These are phyloP conservation scores for Quercus cerris DNA, from an alignment of 306 rosid species.

Conservation along the genomic window DNA sequence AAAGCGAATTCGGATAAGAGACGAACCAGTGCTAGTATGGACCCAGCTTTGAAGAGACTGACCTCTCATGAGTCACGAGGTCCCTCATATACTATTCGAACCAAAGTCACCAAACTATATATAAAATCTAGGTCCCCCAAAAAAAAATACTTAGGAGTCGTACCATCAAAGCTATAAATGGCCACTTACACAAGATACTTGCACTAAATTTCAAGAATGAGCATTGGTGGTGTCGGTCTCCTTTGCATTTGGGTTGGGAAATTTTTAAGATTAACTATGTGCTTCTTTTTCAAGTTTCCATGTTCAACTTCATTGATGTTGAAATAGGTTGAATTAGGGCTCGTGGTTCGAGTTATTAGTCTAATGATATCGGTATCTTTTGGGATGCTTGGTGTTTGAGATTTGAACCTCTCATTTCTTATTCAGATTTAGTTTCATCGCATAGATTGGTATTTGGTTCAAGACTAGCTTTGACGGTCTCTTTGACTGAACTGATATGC, in stretches of 20 bases:
- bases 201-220: slow-evolving; percentile 35
- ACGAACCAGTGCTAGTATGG: slow-evolving; percentile 35
- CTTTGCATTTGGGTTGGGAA: slow-evolving; percentile 8
- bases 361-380: too few relatives aligned
- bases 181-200: slow-evolving; percentile 38
- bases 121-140: slow-evolving; percentile 36
- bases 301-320: not conserved
- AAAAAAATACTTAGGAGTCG: slow-evolving; percentile 2
- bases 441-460: too few relatives aligned
- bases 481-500: too few relatives aligned
- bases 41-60: slow-evolving; percentile 29
- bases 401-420: too few relatives aligned
- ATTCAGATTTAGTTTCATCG: too few relatives aligned
- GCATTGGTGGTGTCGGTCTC: slow-evolving; percentile 11
- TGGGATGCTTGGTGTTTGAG: too few relatives aligned
- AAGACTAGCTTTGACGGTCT: too few relatives aligned
- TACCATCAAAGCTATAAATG: slow-evolving; percentile 44
- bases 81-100: slow-evolving; percentile 31
- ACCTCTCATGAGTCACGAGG: slow-evolving; percentile 34
- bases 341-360: not conserved
- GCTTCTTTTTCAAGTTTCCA: too few relatives aligned
- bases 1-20: slow-evolving; percentile 52
- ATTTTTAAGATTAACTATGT: not conserved
- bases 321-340: not conserved
- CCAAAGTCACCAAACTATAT: not conserved